These are phyloP conservation scores for Neltuma alba DNA, from an alignment of 306 rosid genomes.

Conservation along the genomic window DNA sequence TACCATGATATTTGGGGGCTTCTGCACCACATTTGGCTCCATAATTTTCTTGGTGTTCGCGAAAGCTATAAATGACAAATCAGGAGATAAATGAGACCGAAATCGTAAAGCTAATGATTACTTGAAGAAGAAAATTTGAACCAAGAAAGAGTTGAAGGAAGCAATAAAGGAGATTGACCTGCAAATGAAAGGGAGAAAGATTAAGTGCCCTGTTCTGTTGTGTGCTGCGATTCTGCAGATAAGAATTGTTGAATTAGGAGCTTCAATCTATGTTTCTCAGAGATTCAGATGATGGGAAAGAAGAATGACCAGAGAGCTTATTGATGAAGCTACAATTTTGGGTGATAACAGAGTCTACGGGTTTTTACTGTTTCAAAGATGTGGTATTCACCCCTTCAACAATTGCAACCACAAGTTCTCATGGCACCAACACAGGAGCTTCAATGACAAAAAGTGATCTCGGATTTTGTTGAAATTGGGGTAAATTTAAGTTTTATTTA, in stretches of 20 bases:
- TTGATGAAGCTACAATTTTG: slow-evolving; percentile 22
- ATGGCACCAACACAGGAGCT: neutral
- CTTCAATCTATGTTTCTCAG: slow-evolving; percentile 5
- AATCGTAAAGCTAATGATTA: neutral
- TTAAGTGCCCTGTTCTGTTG: neutral
- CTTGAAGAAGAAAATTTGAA: neutral
- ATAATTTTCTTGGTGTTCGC: slow-evolving; percentile 28
- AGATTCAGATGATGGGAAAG: neutral
- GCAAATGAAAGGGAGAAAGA: neutral
- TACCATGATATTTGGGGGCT: slow-evolving; percentile 17
- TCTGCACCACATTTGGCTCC: slow-evolving; percentile 43
- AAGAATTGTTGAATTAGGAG: neutral
- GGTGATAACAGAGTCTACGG: neutral
- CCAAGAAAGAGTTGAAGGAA: slow-evolving; percentile 15
- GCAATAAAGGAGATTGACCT: slow-evolving; percentile 25
- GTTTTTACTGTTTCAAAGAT: slow-evolving; percentile 30
- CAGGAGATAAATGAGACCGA: neutral
- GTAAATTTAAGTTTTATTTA: neutral
- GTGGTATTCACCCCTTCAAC: slow-evolving; percentile 8
- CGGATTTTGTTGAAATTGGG: neutral
- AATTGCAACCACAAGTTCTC: slow-evolving; percentile 31
- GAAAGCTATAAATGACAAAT: neutral
- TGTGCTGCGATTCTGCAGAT: neutral
- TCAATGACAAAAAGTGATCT: neutral
- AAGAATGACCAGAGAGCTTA: neutral